These are phyloP conservation scores for Auricularia sp. DNA, from an alignment of 768 basidiomycete species.

Conservation along the genomic window DNA sequence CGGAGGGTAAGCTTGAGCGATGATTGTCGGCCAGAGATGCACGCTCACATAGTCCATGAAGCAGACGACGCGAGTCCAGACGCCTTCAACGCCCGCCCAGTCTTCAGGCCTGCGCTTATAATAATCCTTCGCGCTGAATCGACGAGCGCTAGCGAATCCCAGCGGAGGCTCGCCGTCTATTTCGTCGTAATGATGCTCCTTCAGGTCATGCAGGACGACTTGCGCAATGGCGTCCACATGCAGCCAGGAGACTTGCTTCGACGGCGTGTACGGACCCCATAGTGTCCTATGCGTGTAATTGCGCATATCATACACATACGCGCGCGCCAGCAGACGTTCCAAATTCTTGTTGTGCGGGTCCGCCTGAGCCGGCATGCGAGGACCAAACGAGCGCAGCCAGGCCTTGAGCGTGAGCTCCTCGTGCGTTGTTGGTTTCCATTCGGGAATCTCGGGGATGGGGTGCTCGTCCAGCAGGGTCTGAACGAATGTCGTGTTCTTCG, in stretches of 20 bases:
- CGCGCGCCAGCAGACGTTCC: constrained; percentile 37
- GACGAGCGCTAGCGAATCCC: constrained; percentile 42
- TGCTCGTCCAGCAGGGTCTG: constrained; percentile 29
- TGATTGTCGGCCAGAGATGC: background rate
- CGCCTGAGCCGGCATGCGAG: constrained; percentile 32
- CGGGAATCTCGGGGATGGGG: constrained; percentile 38
- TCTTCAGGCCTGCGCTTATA: constrained; percentile 28
- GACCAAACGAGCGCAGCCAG: constrained; percentile 40
- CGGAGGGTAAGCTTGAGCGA: background rate
- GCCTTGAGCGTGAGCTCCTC: constrained; percentile 27
- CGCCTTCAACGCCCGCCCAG: constrained; percentile 70
- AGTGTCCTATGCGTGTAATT: constrained; percentile 41
- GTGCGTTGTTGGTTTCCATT: constrained; percentile 25
- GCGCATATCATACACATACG: constrained; percentile 54
- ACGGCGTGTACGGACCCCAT: constrained; percentile 48
- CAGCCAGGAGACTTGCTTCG: constrained; percentile 44
- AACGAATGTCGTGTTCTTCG: constrained; percentile 38
- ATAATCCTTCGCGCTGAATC: constrained; percentile 41
- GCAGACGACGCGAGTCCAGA: constrained; percentile 65
- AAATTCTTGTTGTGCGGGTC: constrained; percentile 22
- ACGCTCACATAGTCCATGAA: constrained; percentile 60
- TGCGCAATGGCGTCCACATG: constrained; percentile 52
- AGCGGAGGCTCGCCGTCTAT: constrained; percentile 34
- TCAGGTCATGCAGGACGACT: constrained; percentile 31
- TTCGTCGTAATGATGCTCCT: constrained; percentile 19